These are phyloP conservation scores for Lithohypha guttulata DNA, from an alignment of 2,329 filamentous ascomycete species.

Conservation along the genomic window DNA sequence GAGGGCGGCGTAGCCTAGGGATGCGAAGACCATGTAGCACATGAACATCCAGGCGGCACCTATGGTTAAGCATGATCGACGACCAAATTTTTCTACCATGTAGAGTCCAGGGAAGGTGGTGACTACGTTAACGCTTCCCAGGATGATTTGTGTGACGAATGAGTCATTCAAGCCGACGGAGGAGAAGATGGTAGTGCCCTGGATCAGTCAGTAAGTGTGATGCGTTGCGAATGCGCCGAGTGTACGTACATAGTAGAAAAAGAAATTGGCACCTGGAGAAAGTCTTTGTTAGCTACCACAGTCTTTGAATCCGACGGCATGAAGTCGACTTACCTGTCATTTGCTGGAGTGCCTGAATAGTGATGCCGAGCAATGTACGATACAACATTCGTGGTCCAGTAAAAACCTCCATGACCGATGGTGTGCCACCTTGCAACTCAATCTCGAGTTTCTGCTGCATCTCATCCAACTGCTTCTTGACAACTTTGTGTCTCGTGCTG, in stretches of 20 bases:
- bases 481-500: constrained; percentile 42
- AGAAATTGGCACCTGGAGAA: constrained; percentile 40
- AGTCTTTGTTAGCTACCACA: constrained; percentile 57
- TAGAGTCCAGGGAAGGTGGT: constrained; percentile 81
- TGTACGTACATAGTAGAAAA: constrained; percentile 42
- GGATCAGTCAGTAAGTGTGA: constrained; percentile 38
- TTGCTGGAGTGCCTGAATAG: constrained; percentile 37
- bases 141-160: constrained; percentile 74
- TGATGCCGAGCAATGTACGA: constrained; percentile 36
- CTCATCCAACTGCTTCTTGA: constrained; percentile 46
- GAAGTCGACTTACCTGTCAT: too few species aligned
- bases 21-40: constrained; percentile 56
- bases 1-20: constrained; percentile 39
- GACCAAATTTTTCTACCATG: constrained; percentile 68
- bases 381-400: constrained; percentile 41
- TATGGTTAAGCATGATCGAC: constrained; percentile 64
- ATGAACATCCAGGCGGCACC: constrained; percentile 72
- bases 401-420: constrained; percentile 34
- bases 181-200: constrained; percentile 36
- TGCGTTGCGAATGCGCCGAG: too few species aligned
- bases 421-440: constrained; percentile 34
- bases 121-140: constrained; percentile 73
- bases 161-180: constrained; percentile 56
- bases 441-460: constrained; percentile 43
- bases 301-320: too few species aligned